Base-by-base conservation (phyloP, 2,329 filamentous ascomycete genomes). In the Metarhizium humberi region DNA sequence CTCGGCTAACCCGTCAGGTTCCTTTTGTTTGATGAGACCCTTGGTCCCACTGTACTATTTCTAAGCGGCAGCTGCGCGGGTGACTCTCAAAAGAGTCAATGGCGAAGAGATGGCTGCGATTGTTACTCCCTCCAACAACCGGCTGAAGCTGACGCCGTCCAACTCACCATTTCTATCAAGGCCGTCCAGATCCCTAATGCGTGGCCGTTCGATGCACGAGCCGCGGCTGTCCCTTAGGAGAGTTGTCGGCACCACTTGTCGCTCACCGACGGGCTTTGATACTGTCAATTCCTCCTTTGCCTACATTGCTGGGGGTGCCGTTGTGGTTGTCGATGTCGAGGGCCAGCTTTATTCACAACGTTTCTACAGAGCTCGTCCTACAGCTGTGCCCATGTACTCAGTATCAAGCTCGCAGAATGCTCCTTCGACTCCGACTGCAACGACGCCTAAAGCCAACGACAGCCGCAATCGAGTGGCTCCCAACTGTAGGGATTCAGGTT, bases 251-350 rank as follows among this genome's bases (percentile, higher is more conserved):
- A 95, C 92, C 29, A 97, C 92, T 7, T 92, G 90, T 60, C 82
- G 78, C 61, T 88, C 88, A 4, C 86, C 90, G 45, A 92, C 88
- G 67, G 90, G 89, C 59, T 95, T 99, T 70, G 91, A 95, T 67
- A 85, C 82, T 60, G 84, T 92, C 57, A 77, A 86, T 45, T 82
- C 85, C 13, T 86, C 80, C 52, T 96, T 97, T 71, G 91, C 91
- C 55, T 94, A 95, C 69, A 92, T 91, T 59, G 92, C 94, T 8
- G 94, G 94, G 55, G 94, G 91, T 10, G 90, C 92, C 47, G 92
- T 90, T n/a, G 90, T 99, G 0, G 82, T 97, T 18, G 90, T 92
- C 7, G 85, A 88, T 62, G 78, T 96, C 53, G 82, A 90, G 60
- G 81, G 84, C 52, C 78, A 88, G 66, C 70, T 75, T 52, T 81